Conservation (phyloP, 495 filamentous ascomycete genomes). For the Penicillium goetzii region DNA sequence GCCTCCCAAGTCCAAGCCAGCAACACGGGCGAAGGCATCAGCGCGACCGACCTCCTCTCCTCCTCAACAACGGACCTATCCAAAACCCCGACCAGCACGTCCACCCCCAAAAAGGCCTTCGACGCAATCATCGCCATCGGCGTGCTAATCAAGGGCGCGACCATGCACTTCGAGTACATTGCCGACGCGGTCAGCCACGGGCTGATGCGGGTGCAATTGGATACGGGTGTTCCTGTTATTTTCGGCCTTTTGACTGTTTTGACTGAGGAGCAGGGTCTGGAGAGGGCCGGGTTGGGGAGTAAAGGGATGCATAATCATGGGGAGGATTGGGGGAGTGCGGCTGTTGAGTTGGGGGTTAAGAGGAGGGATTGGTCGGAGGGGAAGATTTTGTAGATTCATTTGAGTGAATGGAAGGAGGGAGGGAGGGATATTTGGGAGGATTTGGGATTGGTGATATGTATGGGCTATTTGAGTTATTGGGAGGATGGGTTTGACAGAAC, state of each 20-base stretch:
- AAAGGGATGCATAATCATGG: conserved; percentile 76
- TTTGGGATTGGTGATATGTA: not conserved
- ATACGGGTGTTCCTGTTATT: conserved; percentile 83
- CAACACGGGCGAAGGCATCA: conserved; percentile 59
- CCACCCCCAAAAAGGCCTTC: conserved; percentile 63
- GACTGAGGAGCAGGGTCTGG: conserved; percentile 82
- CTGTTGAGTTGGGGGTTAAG: conserved; percentile 55
- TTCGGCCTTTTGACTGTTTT: conserved; percentile 93
- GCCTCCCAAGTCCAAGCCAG: conserved; percentile 82
- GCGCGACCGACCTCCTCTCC: conserved; percentile 77
- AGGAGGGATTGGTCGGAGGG: conserved; percentile 52
- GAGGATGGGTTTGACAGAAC: not conserved
- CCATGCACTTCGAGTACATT: conserved; percentile 99
- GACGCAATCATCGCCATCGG: conserved; percentile 95
- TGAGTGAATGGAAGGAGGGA: not conserved
- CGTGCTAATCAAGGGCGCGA: conserved; percentile 96
- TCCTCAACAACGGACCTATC: conserved; percentile 69
- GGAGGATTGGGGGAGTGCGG: conserved; percentile 80
- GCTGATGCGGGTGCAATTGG: conserved; percentile 91
- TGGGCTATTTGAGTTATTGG: no score
- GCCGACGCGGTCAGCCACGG: conserved; percentile 87
- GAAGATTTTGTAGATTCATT: conserved; percentile 37
- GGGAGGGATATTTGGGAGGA: not conserved
- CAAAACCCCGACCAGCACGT: conserved; percentile 35
- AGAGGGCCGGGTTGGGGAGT: conserved; percentile 74